A percentile compares a stretch with the other conserved stretches of the same genome.
Evolutionary conservation across 2,329 filamentous ascomycete genomes (phyloP).

Genomic region (Colletotrichum abscissum): DNA sequence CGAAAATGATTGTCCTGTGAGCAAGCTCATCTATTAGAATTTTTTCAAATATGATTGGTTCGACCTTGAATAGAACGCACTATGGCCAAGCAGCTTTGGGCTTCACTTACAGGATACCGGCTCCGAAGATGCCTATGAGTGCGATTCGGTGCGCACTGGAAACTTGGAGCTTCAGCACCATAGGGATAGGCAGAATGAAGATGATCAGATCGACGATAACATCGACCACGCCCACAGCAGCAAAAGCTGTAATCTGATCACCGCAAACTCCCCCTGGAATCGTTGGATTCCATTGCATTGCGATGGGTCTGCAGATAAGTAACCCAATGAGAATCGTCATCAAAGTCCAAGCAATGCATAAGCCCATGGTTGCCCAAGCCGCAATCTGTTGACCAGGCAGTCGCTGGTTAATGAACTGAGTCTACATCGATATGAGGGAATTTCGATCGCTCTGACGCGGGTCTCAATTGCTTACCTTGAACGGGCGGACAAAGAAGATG

Average conservation of each 20-base stretch:
- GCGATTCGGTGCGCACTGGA: slow-evolving; percentile 43
- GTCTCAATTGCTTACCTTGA: slow-evolving; percentile 9
- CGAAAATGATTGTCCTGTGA: slow-evolving; percentile 45
- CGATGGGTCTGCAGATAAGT: slow-evolving; percentile 34
- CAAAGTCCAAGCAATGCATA: slow-evolving; percentile 37
- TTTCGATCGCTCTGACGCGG: too few species aligned
- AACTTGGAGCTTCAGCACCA: slow-evolving; percentile 68
- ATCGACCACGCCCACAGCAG: slow-evolving; percentile 45
- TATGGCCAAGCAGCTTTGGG: too few species aligned
- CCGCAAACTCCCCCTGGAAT: slow-evolving; percentile 45
- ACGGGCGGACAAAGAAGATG: slow-evolving; percentile 36
- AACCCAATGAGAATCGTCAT: slow-evolving; percentile 37
- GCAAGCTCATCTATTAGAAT: background rate
- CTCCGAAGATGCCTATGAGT: slow-evolving; percentile 43
- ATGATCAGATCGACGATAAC: slow-evolving; percentile 74
- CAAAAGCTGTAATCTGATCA: slow-evolving; percentile 43
- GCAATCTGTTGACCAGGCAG: background rate
- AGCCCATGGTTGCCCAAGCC: slow-evolving; percentile 31
- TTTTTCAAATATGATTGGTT: too few species aligned
- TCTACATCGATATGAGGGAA: background rate
- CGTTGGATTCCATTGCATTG: slow-evolving; percentile 36
- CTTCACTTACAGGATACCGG: slow-evolving; percentile 43
- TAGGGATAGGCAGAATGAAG: slow-evolving; percentile 72
- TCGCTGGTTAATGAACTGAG: too few species aligned
- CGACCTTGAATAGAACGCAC: too few species aligned